Base-by-base conservation (phyloP, 2,329 filamentous ascomycete species). In the Hymenoscyphus fructigenus region DNA sequence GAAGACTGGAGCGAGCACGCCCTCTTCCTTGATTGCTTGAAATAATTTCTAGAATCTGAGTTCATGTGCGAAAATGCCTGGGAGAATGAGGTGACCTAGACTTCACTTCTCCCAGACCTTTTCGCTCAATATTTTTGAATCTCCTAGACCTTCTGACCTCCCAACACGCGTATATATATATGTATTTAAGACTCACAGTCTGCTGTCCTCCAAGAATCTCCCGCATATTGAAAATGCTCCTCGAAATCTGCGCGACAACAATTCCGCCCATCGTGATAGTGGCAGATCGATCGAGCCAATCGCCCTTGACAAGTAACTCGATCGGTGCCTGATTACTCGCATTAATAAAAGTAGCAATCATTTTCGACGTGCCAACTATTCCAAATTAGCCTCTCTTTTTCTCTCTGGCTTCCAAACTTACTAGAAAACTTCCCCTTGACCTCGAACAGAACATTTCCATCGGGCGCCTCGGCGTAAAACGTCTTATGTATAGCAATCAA, bases 161-260 rank as follows among this genome's bases (percentile, higher is more conserved):
- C n/a, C 17, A 44, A 5, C 41, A 20, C 41, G 20, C 17, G 36
- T 9, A 20, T 6, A 44, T 44, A 12, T 41, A 41, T 41, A 14
- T 17, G 3, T 17, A 20, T 5, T 41, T 10, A 23, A 32, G 41
- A 64, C 62, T 32, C 56, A 64, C 62, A 44, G 87, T 88, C 77
- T 91, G 87, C 77, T 88, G 82, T 10, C 82, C 84, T 50, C 82
- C 83, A 28, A 89, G 74, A 1, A 89, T 72, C 70, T 90, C 82
- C 36, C 85, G 79, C 38, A 79, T 79, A 68, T 83, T 88, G 64
- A 88, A 78, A 41, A 87, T 75, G 71, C 85, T 84, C 66, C 88
- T 83, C 4, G 61, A 65, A 70, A 91, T 88, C 55, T 79, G 76
- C 0, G 85, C 89, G 0, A 89, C 84, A 0, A 82, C 75, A 5